These are phyloP conservation scores for Ophiostoma tasmaniense DNA, from an alignment of 2,329 filamentous ascomycete species.

Conservation along the genomic window DNA sequence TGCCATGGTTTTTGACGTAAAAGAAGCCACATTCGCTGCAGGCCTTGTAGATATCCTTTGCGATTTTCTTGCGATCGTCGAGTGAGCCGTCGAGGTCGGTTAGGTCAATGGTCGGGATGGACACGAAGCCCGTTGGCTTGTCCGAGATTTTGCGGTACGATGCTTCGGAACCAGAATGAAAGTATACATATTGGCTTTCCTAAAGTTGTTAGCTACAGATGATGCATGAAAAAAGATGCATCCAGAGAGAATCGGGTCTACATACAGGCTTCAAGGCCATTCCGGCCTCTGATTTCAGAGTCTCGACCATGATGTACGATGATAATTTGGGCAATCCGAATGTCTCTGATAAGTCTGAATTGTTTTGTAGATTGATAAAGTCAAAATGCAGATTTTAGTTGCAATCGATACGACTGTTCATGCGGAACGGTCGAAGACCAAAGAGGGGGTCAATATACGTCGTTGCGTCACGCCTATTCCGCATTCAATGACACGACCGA, in stretches of 20 bases:
- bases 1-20: conserved; percentile 20
- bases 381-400: background rate
- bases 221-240: background rate
- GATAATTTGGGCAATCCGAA: background rate
- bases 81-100: conserved; percentile 5
- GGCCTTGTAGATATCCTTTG: background rate
- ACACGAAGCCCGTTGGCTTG: conserved; percentile 24
- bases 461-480: background rate
- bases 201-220: background rate
- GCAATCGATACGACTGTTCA: background rate
- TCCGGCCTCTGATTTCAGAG: background rate
- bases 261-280: conserved; percentile 5
- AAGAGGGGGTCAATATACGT: background rate
- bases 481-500: background rate
- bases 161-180: conserved; percentile 27
- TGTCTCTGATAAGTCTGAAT: background rate
- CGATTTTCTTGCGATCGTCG: background rate
- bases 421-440: background rate
- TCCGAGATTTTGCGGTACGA: conserved; percentile 27
- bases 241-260: background rate
- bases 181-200: conserved; percentile 26
- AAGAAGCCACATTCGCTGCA: conserved; percentile 17
- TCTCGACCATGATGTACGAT: conserved; percentile 4
- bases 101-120: conserved; percentile 6
- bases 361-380: background rate